Evolutionary conservation across 1,139 yeast genomes (phyloP), one percentile per base, ranked within the genome.

Genomic region (Tardiomyces depauwii): DNA sequence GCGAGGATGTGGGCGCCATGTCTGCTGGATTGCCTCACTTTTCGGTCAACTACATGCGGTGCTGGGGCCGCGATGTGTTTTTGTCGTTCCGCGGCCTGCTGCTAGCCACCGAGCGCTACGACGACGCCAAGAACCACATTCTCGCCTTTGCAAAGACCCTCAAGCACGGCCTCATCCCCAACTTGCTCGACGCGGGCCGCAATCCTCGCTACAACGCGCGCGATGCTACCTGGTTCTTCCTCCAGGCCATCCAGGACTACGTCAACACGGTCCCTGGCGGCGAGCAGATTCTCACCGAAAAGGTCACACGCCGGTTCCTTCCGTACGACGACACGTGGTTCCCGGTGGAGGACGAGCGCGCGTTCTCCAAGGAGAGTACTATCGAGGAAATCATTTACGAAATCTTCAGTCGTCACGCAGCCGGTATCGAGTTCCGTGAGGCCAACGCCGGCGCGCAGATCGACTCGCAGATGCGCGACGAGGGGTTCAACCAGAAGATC

Each of bases 41-140:
- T 64, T 80, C 93, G 59, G 76, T 75, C 49, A 87, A 82, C 55
- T 88, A 85, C 63, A 88, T 89, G 95, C 75, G 98, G 64, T 87
- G 96, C 62, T 91, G 98, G 98, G 98, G 98, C 28, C 76, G 98
- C 60, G 98, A 91, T 66, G 95, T 88, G 1, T 91, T 91, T 60
- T 82, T 91, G 47, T 76, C 96, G 0, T 72, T 84, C 47, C 72
- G 96, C 53, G 98, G 98, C 0, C 70, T 89, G 44, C 67, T 88
- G 50, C 66, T 89, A 39, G 81, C 83, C 1, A 76, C 96, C 0
- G 93, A 83, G 14, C 72, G 97, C 48, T 77, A 62, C 57, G 85
- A 82, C 2, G 91, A 82, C 48, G 97, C 97, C 1, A 80, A 73
- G 56, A 65, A 68, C 43, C 97, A 91, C 60, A 86, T 91, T 51